phyloP scores from a whole-genome alignment of 2,329 filamentous ascomycete genomes.

The Lecanicillium sp. region DNA sequence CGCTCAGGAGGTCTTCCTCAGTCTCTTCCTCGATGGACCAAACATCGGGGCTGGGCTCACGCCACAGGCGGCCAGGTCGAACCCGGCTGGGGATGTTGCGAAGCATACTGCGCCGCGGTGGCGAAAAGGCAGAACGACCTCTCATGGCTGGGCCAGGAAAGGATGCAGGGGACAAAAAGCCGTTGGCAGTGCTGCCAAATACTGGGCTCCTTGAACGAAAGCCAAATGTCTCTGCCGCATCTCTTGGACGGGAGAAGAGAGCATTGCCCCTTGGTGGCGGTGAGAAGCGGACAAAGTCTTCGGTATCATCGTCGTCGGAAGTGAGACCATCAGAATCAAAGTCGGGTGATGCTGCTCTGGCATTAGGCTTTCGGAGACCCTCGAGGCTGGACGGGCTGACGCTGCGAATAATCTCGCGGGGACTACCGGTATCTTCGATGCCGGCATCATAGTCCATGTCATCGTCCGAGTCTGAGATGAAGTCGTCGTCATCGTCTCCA shows the following conservation, averaged over 20 bases:
- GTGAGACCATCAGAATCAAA: slow-evolving; percentile 34
- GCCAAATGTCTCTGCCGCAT: slow-evolving; percentile 27
- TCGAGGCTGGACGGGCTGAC: slow-evolving; percentile 50
- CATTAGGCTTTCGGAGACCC: slow-evolving; percentile 37
- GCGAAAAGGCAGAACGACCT: slow-evolving; percentile 12
- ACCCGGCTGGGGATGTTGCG: slow-evolving; percentile 22
- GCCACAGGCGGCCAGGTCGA: slow-evolving; percentile 39
- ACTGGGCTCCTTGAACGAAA: slow-evolving; percentile 23
- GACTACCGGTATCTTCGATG: slow-evolving; percentile 42
- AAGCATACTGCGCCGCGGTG: slow-evolving; percentile 14
- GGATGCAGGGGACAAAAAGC: slow-evolving; percentile 22
- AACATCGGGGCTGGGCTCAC: slow-evolving; percentile 51
- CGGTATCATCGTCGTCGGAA: slow-evolving; percentile 38
- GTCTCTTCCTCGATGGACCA: slow-evolving; percentile 54
- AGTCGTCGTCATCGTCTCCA: slow-evolving; percentile 30
- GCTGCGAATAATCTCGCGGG: slow-evolving; percentile 40
- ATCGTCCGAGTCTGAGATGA: slow-evolving; percentile 22
- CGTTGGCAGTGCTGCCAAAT: slow-evolving; percentile 21
- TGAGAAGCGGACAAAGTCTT: slow-evolving; percentile 43
- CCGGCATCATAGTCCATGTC: slow-evolving; percentile 48
- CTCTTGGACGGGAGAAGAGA: slow-evolving; percentile 29
- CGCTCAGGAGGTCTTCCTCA: slow-evolving; percentile 43
- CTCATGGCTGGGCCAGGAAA: slow-evolving; percentile 24
- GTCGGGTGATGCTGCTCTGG: slow-evolving; percentile 27
- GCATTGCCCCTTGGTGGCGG: slow-evolving; percentile 31